These are phyloP conservation scores for Ensete glaucum DNA, from an alignment of 176 grass and related monocot species.

Conservation along the genomic window DNA sequence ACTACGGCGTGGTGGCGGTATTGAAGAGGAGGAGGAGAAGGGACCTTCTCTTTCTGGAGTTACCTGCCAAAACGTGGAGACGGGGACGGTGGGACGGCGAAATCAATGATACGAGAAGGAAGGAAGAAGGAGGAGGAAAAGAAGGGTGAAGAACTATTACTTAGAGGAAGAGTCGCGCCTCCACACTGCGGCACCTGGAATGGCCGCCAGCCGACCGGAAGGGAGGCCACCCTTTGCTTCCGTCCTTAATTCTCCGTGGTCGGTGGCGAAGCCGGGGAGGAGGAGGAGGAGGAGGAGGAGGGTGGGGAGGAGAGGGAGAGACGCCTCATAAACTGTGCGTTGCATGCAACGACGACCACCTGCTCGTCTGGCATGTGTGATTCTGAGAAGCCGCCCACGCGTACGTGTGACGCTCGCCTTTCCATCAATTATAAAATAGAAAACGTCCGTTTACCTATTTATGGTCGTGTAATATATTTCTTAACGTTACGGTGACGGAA, in stretches of 20 bases:
- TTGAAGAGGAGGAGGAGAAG: slow-evolving; percentile 2
- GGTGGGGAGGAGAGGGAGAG: background rate
- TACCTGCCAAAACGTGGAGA: background rate
- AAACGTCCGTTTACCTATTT: no score
- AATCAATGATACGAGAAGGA: background rate
- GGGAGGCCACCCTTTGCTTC: no score
- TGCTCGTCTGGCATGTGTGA: background rate
- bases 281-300: background rate
- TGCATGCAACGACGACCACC: background rate
- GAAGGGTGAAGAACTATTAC: no score
- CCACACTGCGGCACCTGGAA: no score
- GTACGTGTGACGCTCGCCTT: background rate
- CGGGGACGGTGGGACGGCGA: background rate
- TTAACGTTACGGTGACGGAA: no score
- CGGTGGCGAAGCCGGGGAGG: background rate
- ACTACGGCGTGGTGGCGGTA: background rate
- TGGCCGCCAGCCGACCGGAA: no score
- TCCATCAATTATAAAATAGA: no score
- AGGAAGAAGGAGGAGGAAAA: background rate
- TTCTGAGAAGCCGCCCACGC: background rate
- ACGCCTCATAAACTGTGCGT: background rate
- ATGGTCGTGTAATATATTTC: no score
- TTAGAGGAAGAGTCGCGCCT: no score
- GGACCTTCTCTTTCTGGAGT: background rate
- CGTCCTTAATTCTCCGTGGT: background rate